A percentile compares a stretch with the other conserved stretches of the same genome.
phyloP scores from a whole-genome alignment of 331 rosid species.

The Pyracantha coccinea region DNA sequence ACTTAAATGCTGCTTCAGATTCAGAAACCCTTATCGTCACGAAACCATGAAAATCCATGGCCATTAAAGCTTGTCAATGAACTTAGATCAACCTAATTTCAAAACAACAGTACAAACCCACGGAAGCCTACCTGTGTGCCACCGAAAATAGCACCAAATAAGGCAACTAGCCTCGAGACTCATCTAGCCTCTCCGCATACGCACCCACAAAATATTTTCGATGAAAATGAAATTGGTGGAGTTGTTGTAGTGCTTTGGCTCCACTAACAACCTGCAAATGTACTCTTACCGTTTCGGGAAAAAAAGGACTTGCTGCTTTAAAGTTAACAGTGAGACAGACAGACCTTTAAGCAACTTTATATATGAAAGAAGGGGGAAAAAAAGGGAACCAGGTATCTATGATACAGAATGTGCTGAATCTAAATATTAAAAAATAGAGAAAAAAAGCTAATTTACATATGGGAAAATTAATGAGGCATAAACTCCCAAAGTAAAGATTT shows the following conservation, averaged over 20 bases:
- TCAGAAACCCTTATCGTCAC: too few species aligned
- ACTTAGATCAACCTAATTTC: too few species aligned
- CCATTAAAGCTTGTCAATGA: too few species aligned
- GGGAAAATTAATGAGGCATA: constrained; percentile 15
- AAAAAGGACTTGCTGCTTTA: background rate
- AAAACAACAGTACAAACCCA: too few species aligned
- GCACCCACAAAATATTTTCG: too few species aligned
- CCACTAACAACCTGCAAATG: background rate
- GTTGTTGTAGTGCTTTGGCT: background rate
- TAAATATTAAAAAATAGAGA: background rate
- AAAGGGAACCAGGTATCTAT: background rate
- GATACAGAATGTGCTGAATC: constrained; percentile 27
- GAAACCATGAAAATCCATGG: too few species aligned
- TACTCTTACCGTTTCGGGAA: background rate
- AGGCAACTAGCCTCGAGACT: too few species aligned
- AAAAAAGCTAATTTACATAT: constrained; percentile 31
- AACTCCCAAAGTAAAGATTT: constrained; percentile 22
- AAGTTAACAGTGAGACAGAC: too few species aligned
- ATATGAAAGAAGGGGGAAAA: background rate
- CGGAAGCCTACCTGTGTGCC: too few species aligned
- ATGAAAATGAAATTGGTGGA: background rate
- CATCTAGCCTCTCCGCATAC: too few species aligned
- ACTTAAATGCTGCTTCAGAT: too few species aligned
- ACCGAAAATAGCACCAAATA: too few species aligned
- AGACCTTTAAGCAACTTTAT: background rate